Conservation (phyloP, 768 basidiomycete species). For the Naganishia friedmannii region DNA sequence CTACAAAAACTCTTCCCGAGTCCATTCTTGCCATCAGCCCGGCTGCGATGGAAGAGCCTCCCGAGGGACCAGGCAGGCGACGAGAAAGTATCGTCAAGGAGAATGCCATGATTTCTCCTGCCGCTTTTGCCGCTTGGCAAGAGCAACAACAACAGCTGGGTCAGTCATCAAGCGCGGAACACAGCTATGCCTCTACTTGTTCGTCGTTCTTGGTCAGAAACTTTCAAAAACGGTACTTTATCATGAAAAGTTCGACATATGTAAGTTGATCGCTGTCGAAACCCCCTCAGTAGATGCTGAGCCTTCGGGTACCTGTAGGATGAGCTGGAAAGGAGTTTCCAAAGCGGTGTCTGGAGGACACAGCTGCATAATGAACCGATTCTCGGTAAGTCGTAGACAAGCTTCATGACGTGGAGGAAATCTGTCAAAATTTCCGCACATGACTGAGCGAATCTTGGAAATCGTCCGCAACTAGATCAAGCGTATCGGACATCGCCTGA, state of each 20-base stretch:
- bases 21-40: slow-evolving; percentile 7
- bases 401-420: background rate
- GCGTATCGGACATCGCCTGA: slow-evolving; percentile 87
- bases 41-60: slow-evolving; percentile 36
- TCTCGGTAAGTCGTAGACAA: slow-evolving; percentile 52
- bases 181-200: slow-evolving; percentile 72
- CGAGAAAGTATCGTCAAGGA: slow-evolving; percentile 33
- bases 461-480: slow-evolving; percentile 59
- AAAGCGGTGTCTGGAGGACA: slow-evolving; percentile 81
- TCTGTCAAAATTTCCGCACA: background rate
- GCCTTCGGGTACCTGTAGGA: slow-evolving; percentile 74
- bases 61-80: slow-evolving; percentile 46
- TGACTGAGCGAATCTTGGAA: background rate
- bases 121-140: slow-evolving; percentile 30
- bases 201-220: slow-evolving; percentile 72
- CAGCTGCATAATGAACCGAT: slow-evolving; percentile 89
- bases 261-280: slow-evolving; percentile 56
- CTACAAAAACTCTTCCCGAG: background rate
- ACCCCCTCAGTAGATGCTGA: slow-evolving; percentile 87
- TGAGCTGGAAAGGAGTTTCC: slow-evolving; percentile 74
- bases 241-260: slow-evolving; percentile 80
- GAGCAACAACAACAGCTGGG: slow-evolving; percentile 5
- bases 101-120: slow-evolving; percentile 20
- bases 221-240: slow-evolving; percentile 88
- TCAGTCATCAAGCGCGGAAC: slow-evolving; percentile 18